These are phyloP conservation scores for Trifolium dubium DNA, from an alignment of 306 rosid species.

Conservation along the genomic window DNA sequence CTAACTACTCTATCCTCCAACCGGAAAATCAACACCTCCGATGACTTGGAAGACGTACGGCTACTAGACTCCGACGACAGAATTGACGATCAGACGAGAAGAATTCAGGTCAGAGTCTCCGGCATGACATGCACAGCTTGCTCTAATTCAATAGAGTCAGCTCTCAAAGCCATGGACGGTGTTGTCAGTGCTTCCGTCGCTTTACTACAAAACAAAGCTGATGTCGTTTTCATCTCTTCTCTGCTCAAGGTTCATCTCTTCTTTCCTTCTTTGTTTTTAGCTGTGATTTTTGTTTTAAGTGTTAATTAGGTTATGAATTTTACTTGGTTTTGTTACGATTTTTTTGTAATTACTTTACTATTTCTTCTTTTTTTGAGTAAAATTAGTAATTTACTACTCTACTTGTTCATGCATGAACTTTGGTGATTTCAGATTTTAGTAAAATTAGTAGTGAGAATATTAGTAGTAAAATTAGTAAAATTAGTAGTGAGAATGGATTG, in stretches of 20 bases:
- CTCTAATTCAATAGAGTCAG: constrained; percentile 87
- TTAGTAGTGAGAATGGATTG: no score
- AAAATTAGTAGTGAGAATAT: no score
- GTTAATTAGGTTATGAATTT: neutral
- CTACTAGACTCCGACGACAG: constrained; percentile 71
- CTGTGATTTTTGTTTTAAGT: neutral
- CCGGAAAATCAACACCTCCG: constrained; percentile 31
- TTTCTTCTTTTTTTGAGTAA: no score
- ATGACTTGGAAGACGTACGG: constrained; percentile 74
- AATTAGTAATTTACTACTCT: no score
- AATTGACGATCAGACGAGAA: constrained; percentile 46
- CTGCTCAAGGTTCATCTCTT: constrained; percentile 65
- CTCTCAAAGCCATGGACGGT: constrained; percentile 68
- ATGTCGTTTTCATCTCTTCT: constrained; percentile 77
- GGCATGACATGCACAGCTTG: constrained; percentile 99
- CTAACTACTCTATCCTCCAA: constrained; percentile 35
- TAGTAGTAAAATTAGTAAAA: no score
- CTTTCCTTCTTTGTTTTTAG: neutral
- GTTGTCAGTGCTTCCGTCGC: constrained; percentile 83
- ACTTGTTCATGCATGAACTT: no score
- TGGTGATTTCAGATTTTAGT: no score
- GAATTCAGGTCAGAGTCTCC: constrained; percentile 71
- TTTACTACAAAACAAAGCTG: constrained; percentile 86
- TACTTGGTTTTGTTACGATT: neutral
- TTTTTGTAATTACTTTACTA: no score